Evolutionary conservation across 1,139 yeast species (phyloP), one percentile per base, ranked within the genome.

Genomic region (Waltiozyma sp.): DNA sequence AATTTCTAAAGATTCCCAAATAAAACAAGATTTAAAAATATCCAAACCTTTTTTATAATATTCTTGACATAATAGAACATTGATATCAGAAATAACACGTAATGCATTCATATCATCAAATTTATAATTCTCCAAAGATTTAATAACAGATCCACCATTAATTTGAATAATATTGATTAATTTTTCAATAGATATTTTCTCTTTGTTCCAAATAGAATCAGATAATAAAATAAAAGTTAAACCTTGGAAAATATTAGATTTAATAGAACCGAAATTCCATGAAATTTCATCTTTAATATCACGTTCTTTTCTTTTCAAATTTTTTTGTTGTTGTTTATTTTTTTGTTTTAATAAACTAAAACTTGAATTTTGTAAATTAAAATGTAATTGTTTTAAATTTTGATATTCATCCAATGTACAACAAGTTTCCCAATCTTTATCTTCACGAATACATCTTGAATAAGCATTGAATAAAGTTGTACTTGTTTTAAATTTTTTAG

Each of bases 401-500:
- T 57, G 54, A 51, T 77, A 79, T 28, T 81, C 87, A 23, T 68
- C 69, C 14, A 80, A 52, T 2, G 87, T 73, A 36, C 81, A 66
- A 35, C 84, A 71, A 15, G 75, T 75, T 15, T 64, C 65, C 62
- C 76, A 70, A 41, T 64, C 66, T 54, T 86, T 87, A 57, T 91
- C 96, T 2, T 70, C 69, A 40, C 97, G 61, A 1, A 89, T 66
- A 9, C 72, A 55, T 40, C 82, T 68, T 55, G 89, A 83, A 57
- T 87, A 79, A 0, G 91, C 84, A 52, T 84, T 83, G 49, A 87
- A 75, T 23, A 91, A 65, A 0, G 96, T 85, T 4, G 81, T 69
- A 0, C 80, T 83, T 0, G 80, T 76, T 1, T 79, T 78, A 54
- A 77, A 88, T 4, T 70, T 68, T 18, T 57, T 61, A n/a, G 64